These are phyloP conservation scores for Phytopythium litorale DNA, from an alignment of 352 stramenopile species.

Conservation along the genomic window DNA sequence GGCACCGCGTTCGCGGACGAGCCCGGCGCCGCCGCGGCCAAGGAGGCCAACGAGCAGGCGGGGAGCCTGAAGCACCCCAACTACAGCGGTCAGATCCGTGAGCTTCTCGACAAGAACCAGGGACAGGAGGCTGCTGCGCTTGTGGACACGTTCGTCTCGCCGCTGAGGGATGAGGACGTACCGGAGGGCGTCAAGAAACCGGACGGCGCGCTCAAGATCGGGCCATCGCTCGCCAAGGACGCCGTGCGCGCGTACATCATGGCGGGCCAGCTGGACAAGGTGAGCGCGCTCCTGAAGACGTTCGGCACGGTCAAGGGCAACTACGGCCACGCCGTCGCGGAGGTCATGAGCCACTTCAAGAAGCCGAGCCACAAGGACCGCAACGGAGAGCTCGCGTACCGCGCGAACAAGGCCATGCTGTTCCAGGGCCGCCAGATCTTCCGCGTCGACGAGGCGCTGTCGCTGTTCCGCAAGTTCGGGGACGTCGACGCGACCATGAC, in stretches of 20 bases:
- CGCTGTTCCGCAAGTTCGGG: conserved; percentile 44
- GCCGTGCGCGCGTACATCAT: conserved; percentile 43
- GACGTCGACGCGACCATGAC: conserved; percentile 31
- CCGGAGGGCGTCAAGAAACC: conserved; percentile 22
- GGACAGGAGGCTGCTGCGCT: conserved; percentile 30
- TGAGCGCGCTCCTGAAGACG: conserved; percentile 46
- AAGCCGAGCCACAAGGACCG: conserved; percentile 21
- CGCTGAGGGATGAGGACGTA: conserved; percentile 33
- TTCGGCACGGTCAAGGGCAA: conserved; percentile 41
- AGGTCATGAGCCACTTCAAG: conserved; percentile 46
- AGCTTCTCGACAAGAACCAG: conserved; percentile 36
- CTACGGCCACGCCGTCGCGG: conserved; percentile 37
- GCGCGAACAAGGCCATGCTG: conserved; percentile 48
- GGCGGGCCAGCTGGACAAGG: conserved; percentile 47
- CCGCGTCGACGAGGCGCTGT: conserved; percentile 35
- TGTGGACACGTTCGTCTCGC: conserved; percentile 34
- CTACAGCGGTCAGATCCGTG: conserved; percentile 41
- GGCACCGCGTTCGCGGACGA: conserved; percentile 30
- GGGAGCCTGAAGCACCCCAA: conserved; percentile 4
- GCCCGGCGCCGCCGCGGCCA: not conserved
- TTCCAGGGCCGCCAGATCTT: conserved; percentile 45
- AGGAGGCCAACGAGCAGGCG: conserved; percentile 13
- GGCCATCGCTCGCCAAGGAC: conserved; percentile 34
- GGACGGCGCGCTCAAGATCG: conserved; percentile 29
- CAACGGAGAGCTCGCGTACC: conserved; percentile 46